These are phyloP conservation scores for Scalesia atractyloides DNA, from an alignment of 129 eudicot genomes.

Conservation along the genomic window DNA sequence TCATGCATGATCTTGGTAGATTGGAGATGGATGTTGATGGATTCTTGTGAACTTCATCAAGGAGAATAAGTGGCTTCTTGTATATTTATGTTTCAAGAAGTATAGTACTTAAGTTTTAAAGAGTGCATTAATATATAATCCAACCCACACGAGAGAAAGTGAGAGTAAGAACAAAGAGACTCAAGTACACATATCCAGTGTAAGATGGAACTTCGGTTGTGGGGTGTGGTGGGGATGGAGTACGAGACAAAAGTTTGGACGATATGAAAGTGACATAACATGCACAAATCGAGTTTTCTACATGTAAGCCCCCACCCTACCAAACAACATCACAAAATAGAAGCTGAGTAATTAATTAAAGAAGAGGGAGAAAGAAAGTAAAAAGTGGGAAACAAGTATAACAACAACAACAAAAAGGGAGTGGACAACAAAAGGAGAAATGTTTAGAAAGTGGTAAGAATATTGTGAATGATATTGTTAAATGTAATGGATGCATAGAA, in stretches of 20 bases:
- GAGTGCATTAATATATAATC: constrained; percentile 10
- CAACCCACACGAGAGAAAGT: background rate
- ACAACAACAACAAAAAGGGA: constrained; percentile 11
- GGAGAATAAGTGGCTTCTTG: constrained; percentile 13
- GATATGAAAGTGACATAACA: constrained; percentile 44
- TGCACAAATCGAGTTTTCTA: constrained; percentile 38
- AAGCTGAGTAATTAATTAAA: constrained; percentile 22
- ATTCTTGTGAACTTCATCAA: constrained; percentile 72
- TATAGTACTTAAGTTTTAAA: background rate
- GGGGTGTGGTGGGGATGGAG: constrained; percentile 17
- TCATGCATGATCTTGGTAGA: constrained; percentile 61
- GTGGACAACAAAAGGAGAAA: constrained; percentile 15
- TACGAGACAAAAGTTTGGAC: constrained; percentile 30
- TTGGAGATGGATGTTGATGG: constrained; percentile 53
- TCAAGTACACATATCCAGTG: constrained; percentile 13
- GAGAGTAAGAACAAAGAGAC: constrained; percentile 13
- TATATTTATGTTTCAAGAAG: constrained; percentile 10
- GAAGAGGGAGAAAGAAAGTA: background rate
- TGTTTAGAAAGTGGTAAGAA: constrained; percentile 18
- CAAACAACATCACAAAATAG: constrained; percentile 32
- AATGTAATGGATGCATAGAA: constrained; percentile 1
- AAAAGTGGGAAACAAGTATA: background rate
- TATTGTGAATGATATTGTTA: constrained; percentile 15
- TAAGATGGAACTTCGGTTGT: constrained; percentile 2
- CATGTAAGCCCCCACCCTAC: constrained; percentile 34